Evolutionary conservation across 805 yeast genomes (phyloP), one percentile per base, ranked within the genome.

Genomic region (Candida glaebosa): DNA sequence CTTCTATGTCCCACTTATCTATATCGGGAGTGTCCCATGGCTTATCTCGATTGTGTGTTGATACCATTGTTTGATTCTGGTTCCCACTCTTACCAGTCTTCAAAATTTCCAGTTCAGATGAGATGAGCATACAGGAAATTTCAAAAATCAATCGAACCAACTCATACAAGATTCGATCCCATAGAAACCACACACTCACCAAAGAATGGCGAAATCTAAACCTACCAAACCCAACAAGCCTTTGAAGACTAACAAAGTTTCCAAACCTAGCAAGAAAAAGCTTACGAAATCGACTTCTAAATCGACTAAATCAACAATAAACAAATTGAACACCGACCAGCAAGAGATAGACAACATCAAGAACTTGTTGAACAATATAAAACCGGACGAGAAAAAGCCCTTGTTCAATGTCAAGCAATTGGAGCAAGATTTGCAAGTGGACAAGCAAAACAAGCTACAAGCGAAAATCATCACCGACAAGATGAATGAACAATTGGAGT

Each of bases 21-120:
- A 90, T 82, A 52, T 89, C 96, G 16, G 85, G 87, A 8, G 96
- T 90, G 60, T 90, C 98, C 98, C 98, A 90, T 40, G 98, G 98
- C 65, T 91, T 91, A 54, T 93, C 98, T 57, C 81, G 83, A 63
- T 93, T 87, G 63, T 91, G 90, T 36, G 95, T 87, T 2, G 96
- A 87, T 18, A 84, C 88, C 99, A 91, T 91, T 15, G 38, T 22
- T 15, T 19, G 26, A n/a, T n/a, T n/a, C n/a, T 18, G 18, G 18
- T 22, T 10, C 22, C 3, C 31, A 24, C 33, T 15, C 8, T 22
- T 35, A 5, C 18, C 18, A 34, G 5, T 17, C 18, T 17, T n/a
- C n/a, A 34, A 35, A 35, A 15, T 34, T 35, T 35, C 25, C 18
- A 10, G 16, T 32, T n/a, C 12, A 32, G 34, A 34, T 34, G 37